phyloP scores from a whole-genome alignment of 768 basidiomycete species.

The Mycena metata region DNA sequence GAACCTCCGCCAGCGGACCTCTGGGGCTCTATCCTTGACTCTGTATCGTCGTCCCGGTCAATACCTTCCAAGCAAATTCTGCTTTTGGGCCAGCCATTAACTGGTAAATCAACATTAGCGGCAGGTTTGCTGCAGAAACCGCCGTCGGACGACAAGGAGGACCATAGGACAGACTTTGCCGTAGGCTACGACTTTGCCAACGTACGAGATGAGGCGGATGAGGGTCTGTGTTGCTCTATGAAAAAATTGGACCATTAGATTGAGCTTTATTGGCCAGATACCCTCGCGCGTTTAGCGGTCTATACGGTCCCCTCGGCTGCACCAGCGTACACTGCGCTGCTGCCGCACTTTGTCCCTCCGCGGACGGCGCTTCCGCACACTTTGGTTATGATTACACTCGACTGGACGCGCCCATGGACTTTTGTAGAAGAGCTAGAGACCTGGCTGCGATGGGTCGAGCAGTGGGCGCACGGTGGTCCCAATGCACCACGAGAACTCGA shows the following conservation, averaged over 20 bases:
- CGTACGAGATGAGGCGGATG: slow-evolving; percentile 92
- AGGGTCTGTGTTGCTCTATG: slow-evolving; percentile 66
- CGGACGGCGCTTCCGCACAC: slow-evolving; percentile 76
- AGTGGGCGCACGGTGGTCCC: slow-evolving; percentile 74
- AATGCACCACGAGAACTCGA: slow-evolving; percentile 77
- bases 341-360: slow-evolving; percentile 87
- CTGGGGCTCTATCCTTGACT: slow-evolving; percentile 94
- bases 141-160: slow-evolving; percentile 68
- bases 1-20: slow-evolving; percentile 84
- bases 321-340: slow-evolving; percentile 74
- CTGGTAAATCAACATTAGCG: slow-evolving; percentile 84
- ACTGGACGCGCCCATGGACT: slow-evolving; percentile 96
- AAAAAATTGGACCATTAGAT: slow-evolving; percentile 17
- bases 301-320: slow-evolving; percentile 90
- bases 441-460: slow-evolving; percentile 91
- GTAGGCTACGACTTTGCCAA: slow-evolving; percentile 95
- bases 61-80: slow-evolving; percentile 91
- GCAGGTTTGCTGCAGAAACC: slow-evolving; percentile 81
- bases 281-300: slow-evolving; percentile 88
- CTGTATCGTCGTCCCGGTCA: slow-evolving; percentile 83
- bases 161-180: slow-evolving; percentile 80
- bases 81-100: slow-evolving; percentile 82
- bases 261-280: slow-evolving; percentile 65
- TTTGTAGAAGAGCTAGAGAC: slow-evolving; percentile 87
- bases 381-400: slow-evolving; percentile 86